These are phyloP conservation scores for Neoscytalidium dimidiatum DNA, from an alignment of 2,329 filamentous ascomycete species.

Conservation along the genomic window DNA sequence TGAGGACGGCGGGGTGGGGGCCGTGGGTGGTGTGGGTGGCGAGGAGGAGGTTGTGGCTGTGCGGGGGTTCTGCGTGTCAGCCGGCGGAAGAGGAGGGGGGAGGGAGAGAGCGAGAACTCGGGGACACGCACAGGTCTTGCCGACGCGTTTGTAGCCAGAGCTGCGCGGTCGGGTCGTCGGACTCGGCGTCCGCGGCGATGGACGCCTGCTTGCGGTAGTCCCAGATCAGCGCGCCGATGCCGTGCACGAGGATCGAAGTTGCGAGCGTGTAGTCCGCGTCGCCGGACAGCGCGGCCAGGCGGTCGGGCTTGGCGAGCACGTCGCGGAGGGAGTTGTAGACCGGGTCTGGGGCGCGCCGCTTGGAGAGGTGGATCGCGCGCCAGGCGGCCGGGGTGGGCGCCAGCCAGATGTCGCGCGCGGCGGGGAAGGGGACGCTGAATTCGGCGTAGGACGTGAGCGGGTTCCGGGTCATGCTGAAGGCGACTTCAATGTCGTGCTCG, in stretches of 20 bases:
- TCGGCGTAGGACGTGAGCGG: constrained; percentile 70
- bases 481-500: constrained; percentile 65
- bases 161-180: constrained; percentile 21
- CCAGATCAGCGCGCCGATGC: constrained; percentile 3
- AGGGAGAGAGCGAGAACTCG: not conserved
- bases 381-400: constrained; percentile 64
- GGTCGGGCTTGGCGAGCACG: not conserved
- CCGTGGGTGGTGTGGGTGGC: constrained; percentile 8
- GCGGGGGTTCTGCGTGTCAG: constrained; percentile 55
- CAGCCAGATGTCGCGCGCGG: constrained; percentile 64
- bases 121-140: constrained; percentile 20
- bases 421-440: constrained; percentile 66
- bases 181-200: not conserved
- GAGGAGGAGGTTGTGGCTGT: constrained; percentile 59
- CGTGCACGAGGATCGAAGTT: constrained; percentile 12
- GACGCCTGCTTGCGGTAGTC: constrained; percentile 7
- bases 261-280: constrained; percentile 51
- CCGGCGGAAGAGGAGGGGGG: not conserved
- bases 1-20: not conserved
- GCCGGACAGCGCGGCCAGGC: constrained; percentile 46
- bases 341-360: constrained; percentile 23
- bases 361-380: constrained; percentile 60
- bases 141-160: constrained; percentile 27
- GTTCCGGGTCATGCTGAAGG: constrained; percentile 65
- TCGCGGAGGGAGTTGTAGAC: not conserved